These are phyloP conservation scores for Cryptococcus maquisensis DNA, from an alignment of 1,284 basidiomycete genomes.

Conservation along the genomic window DNA sequence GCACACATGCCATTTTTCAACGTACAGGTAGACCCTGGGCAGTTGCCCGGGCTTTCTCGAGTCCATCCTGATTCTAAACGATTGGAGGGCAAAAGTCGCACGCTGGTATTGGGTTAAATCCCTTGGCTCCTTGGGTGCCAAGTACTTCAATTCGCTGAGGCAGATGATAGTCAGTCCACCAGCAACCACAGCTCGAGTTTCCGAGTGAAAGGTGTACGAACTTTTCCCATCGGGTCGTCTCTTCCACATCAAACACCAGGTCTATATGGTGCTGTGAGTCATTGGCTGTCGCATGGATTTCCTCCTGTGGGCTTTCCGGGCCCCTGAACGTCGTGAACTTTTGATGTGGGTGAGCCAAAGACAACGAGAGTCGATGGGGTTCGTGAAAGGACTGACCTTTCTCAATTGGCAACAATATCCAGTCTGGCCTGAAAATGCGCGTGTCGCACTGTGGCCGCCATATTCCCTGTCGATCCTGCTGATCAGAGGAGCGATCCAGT, in stretches of 20 bases:
- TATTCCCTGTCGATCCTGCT: background rate
- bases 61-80: conserved; percentile 15
- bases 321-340: conserved; percentile 4
- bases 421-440: conserved; percentile 6
- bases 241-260: conserved; percentile 25
- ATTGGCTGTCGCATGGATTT: background rate
- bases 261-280: conserved; percentile 10
- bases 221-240: conserved; percentile 28
- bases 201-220: conserved; percentile 11
- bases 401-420: background rate
- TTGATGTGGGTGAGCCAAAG: background rate
- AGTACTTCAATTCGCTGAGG: conserved; percentile 3
- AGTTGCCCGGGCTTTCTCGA: conserved; percentile 8
- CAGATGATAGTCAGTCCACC: background rate
- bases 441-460: conserved; percentile 25
- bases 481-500: background rate
- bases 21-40: conserved; percentile 21
- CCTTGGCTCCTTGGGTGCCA: conserved; percentile 15
- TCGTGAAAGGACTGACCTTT: background rate
- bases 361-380: background rate
- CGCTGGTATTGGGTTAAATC: conserved; percentile 25
- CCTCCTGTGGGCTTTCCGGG: background rate
- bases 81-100: conserved; percentile 19
- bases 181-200: background rate
- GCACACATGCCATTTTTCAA: conserved; percentile 24